Evolutionary conservation across 495 filamentous ascomycete species (phyloP), one percentile per base, ranked within the genome.

Genomic region (Penicillium samsonianum): DNA sequence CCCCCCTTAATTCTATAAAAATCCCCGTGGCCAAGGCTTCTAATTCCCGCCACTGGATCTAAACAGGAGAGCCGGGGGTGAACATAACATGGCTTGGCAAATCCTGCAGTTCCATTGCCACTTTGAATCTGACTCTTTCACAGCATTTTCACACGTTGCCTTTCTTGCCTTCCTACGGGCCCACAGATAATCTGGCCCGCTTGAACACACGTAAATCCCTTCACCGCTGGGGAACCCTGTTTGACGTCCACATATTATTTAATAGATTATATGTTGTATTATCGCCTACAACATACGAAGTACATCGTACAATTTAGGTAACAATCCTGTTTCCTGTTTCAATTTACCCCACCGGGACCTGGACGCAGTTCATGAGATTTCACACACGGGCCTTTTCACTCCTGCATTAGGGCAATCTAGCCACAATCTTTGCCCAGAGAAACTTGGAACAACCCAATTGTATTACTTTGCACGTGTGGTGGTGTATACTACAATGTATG

Each of bases 391-490:
- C 17, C 31, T 26, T 19, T 19, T 26, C 10, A 22, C 31, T 40
- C 33, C 49, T 51, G 49, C 49, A 51, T 51, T 26, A 51, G 35
- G 49, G 49, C 33, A 19, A 4, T 40, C 30, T 9, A 35, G 16
- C 45, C 26, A 46, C 43, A 26, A 48, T 31, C 12, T 14, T 33
- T 19, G 16, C n/a, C 30, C 44, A 11, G 23, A 47, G 6, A 22
- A 43, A 4, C 19, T 23, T 12, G 12, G 16, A n/a, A 35, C 33
- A 42, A 42, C 8, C 40, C 16, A 42, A 20, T 42, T 20, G 17
- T 42, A 4, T 42, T 42, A 42, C 8, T 20, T 35, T 35, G 33
- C 40, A 11, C 9, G 9, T 37, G 14, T 37, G 33, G 33, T 30
- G 23, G 2, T 25, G 2, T 8, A 30, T 30, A 30, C 2, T 37